These are phyloP conservation scores for Mucor racemosus DNA, from an alignment of 371 early-diverging fungal genomes.

Conservation along the genomic window DNA sequence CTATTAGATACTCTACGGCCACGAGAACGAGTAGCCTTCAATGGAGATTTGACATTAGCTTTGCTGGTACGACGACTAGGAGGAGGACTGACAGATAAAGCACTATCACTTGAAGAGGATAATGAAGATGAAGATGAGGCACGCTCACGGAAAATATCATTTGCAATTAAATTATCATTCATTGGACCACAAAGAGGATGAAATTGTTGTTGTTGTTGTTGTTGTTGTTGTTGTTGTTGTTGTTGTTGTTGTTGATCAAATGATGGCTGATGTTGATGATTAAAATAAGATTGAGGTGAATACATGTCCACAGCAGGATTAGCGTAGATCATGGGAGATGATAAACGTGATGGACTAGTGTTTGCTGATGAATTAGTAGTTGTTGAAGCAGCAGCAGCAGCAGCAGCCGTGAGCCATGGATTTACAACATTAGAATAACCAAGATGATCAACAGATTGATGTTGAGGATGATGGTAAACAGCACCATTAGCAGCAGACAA, in stretches of 20 bases:
- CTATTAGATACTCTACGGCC: conserved; percentile 44
- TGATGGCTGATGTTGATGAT: background rate
- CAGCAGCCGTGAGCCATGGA: conserved; percentile 20
- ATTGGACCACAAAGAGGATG: conserved; percentile 22
- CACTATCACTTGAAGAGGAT: conserved; percentile 22
- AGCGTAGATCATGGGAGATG: conserved; percentile 32
- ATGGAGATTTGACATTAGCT: conserved; percentile 16
- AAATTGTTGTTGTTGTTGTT: conserved; percentile 4
- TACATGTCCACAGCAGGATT: conserved; percentile 32
- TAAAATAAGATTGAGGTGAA: conserved; percentile 24
- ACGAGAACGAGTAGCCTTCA: conserved; percentile 35
- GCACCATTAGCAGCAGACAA: background rate
- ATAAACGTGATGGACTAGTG: conserved; percentile 6
- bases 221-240: conserved; percentile 4
- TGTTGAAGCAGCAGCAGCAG: background rate
- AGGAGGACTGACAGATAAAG: conserved; percentile 14
- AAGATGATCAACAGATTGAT: conserved; percentile 1
- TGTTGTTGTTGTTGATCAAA: conserved; percentile 8
- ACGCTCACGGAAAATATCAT: conserved; percentile 26
- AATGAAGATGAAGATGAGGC: conserved; percentile 32
- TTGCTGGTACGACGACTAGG: conserved; percentile 17
- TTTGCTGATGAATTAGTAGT: background rate
- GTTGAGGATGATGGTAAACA: conserved; percentile 1
- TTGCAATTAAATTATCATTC: background rate
- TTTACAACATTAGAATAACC: conserved; percentile 12